Evolutionary conservation across 257 asterid species (phyloP).

Genomic region (Capsicum baccatum): DNA sequence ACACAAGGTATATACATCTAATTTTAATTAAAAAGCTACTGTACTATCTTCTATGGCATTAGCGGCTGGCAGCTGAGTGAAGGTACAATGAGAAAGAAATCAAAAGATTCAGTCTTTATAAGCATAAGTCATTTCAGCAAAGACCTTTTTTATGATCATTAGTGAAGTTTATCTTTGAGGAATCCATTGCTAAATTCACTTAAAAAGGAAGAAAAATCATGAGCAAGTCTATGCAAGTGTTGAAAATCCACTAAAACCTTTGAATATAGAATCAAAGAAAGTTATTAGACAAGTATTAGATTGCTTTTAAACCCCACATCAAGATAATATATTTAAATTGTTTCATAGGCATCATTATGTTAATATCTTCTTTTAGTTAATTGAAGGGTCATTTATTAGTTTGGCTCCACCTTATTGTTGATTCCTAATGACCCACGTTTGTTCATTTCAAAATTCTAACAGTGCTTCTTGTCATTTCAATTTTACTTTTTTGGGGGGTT

Average conservation of each 20-base stretch:
- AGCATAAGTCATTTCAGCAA: constrained; percentile 41
- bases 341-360: constrained; percentile 38
- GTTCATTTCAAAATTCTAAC: constrained; percentile 23
- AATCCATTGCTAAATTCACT: constrained; percentile 43
- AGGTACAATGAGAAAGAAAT: not conserved
- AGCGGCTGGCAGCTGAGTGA: not conserved
- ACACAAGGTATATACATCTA: constrained; percentile 9
- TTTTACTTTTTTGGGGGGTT: not conserved
- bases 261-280: constrained; percentile 29
- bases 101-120: constrained; percentile 27
- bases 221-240: constrained; percentile 53
- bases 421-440: constrained; percentile 47
- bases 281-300: not conserved
- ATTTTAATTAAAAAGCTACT: not conserved
- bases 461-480: constrained; percentile 19
- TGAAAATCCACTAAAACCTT: constrained; percentile 2
- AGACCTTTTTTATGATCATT: constrained; percentile 33
- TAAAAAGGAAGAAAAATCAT: constrained; percentile 40
- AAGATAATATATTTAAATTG: constrained; percentile 43
- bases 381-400: constrained; percentile 55
- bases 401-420: constrained; percentile 46
- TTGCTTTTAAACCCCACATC: constrained; percentile 33
- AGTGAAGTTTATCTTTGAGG: constrained; percentile 45
- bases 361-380: constrained; percentile 35
- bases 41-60: not conserved